A percentile compares a stretch with the other conserved stretches of the same genome.
Evolutionary conservation across 1,139 yeast genomes (phyloP).

Genomic region (Protomyces macrosporus): DNA sequence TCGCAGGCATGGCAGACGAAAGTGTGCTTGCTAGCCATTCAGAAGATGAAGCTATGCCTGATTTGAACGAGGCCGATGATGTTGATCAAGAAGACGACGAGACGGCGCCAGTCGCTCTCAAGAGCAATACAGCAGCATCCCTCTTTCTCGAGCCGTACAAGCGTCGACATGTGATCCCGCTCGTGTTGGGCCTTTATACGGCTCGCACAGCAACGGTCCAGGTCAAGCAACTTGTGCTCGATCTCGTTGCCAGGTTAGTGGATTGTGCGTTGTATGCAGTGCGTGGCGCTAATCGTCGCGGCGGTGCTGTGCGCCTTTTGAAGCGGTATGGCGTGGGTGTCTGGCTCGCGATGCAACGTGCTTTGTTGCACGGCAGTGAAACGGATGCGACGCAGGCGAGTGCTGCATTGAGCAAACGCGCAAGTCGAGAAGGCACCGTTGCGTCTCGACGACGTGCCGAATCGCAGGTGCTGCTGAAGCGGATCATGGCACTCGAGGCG

Average conservation of each 20-base stretch:
- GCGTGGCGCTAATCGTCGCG: not conserved
- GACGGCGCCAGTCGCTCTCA: not conserved
- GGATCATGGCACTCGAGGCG: not conserved
- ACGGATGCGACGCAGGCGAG: not conserved
- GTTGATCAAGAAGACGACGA: not conserved
- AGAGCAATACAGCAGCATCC: not conserved
- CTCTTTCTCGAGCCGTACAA: not conserved
- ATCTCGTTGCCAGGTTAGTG: not conserved
- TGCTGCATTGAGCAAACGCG: not conserved
- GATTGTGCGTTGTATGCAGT: not conserved
- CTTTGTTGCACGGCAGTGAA: not conserved
- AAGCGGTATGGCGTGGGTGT: not conserved
- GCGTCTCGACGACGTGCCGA: not conserved
- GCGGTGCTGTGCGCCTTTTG: not conserved
- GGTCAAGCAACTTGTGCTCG: not conserved
- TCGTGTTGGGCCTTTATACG: slow-evolving; percentile 13
- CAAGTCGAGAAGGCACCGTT: not conserved
- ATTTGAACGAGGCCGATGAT: not conserved
- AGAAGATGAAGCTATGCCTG: not conserved
- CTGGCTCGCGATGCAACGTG: not conserved
- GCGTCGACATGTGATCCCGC: slow-evolving; percentile 22
- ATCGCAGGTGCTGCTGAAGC: not conserved
- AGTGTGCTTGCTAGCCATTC: not conserved
- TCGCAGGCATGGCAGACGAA: slow-evolving; percentile 18
- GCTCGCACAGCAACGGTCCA: slow-evolving; percentile 4